These are phyloP conservation scores for Spergularia marina DNA, from an alignment of 148 eudicot species.

Conservation along the genomic window DNA sequence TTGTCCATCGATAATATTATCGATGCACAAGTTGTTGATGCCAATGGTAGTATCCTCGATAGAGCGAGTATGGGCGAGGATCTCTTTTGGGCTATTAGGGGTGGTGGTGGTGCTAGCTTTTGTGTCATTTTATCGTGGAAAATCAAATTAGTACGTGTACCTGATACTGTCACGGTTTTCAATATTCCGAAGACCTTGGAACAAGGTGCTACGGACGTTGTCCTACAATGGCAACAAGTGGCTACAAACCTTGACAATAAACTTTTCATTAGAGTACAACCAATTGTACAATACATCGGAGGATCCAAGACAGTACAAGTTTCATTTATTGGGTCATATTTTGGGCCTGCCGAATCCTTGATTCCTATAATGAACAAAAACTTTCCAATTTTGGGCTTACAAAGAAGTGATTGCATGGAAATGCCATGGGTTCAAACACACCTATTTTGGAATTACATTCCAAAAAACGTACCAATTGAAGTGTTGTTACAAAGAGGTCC, in stretches of 20 bases:
- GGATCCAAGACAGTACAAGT: conserved; percentile 21
- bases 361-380: conserved; percentile 6
- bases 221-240: conserved; percentile 29
- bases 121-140: conserved; percentile 36
- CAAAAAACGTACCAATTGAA: conserved; percentile 21
- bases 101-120: conserved; percentile 39
- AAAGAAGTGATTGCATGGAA: conserved; percentile 8
- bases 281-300: conserved; percentile 9
- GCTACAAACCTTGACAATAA: conserved; percentile 22
- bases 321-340: conserved; percentile 20
- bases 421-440: conserved; percentile 22
- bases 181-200: conserved; percentile 12
- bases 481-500: conserved; percentile 21
- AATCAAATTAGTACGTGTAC: conserved; percentile 29
- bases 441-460: conserved; percentile 16
- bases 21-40: conserved; percentile 36
- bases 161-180: conserved; percentile 14
- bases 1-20: conserved; percentile 31
- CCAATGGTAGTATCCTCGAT: conserved; percentile 20
- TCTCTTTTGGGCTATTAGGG: conserved; percentile 41
- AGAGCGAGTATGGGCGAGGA: conserved; percentile 35
- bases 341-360: conserved; percentile 10
- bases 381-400: conserved; percentile 23
- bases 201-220: conserved; percentile 22
- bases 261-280: conserved; percentile 28